Percentiles rank a stretch among this genome's conserved stretches.
Conservation (phyloP, 192 early-diverging fungal genomes). For the Linnemannia hyalina region DNA sequence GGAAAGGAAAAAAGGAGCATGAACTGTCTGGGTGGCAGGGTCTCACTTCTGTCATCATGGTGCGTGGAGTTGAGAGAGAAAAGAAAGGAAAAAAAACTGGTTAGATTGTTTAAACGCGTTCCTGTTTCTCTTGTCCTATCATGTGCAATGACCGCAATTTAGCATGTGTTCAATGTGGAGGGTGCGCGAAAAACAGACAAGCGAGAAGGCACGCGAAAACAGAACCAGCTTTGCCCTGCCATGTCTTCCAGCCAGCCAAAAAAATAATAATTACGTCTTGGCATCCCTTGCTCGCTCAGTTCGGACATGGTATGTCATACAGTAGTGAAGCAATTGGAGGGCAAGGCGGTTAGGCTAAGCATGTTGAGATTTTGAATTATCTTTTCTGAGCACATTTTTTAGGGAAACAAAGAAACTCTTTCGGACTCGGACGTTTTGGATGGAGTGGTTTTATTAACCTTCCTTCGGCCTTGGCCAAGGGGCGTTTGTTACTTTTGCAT, state of each 20-base stretch:
- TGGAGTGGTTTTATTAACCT: not conserved
- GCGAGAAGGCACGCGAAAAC: not conserved
- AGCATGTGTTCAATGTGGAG: slow-evolving; percentile 2
- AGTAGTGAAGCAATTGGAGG: not conserved
- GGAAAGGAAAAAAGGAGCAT: not conserved
- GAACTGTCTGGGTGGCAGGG: not conserved
- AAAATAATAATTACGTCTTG: not conserved
- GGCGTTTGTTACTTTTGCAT: not conserved
- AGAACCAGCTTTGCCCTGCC: not conserved
- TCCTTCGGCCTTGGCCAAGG: not conserved
- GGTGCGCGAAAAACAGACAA: not conserved
- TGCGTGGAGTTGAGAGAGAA: not conserved
- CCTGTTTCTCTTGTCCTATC: not conserved
- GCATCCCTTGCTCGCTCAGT: not conserved
- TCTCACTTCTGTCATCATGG: not conserved
- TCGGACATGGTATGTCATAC: not conserved
- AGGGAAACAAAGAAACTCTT: not conserved
- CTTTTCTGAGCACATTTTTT: not conserved
- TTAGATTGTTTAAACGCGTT: not conserved
- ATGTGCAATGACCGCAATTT: not conserved
- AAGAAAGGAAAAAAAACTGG: not conserved
- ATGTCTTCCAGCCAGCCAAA: not conserved
- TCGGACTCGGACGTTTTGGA: slow-evolving; percentile 6
- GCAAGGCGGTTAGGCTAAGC: not conserved
- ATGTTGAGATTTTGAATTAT: not conserved